These are phyloP conservation scores for Aspergillus sp. DNA, from an alignment of 2,329 filamentous ascomycete species.

Conservation along the genomic window DNA sequence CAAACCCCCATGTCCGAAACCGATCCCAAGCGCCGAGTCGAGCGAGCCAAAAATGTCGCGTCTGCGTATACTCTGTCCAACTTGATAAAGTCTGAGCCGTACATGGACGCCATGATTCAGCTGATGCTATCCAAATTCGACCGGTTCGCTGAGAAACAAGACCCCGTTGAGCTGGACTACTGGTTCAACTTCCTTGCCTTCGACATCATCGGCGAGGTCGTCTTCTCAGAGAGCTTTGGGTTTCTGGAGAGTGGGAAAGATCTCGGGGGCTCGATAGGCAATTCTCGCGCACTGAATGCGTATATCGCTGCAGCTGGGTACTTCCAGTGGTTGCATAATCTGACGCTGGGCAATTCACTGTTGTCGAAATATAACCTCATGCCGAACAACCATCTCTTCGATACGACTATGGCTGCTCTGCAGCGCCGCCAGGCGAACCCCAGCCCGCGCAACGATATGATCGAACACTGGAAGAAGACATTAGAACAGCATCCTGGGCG, in stretches of 20 bases:
- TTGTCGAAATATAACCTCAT: neutral
- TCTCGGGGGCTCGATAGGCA: slow-evolving; percentile 3
- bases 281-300: neutral
- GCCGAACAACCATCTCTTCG: neutral
- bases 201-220: slow-evolving; percentile 5
- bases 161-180: neutral
- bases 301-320: neutral
- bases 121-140: neutral
- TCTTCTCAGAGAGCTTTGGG: slow-evolving; percentile 5
- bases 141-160: neutral
- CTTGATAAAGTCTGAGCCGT: neutral
- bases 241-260: slow-evolving; percentile 2
- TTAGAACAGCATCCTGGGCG: neutral
- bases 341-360: neutral
- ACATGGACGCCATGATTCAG: neutral
- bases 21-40: neutral
- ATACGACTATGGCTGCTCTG: neutral
- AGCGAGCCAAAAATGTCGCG: slow-evolving; percentile 3
- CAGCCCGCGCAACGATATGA: neutral
- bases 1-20: slow-evolving; percentile 1
- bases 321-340: neutral
- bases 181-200: slow-evolving; percentile 12
- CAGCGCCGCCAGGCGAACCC: neutral
- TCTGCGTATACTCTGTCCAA: neutral
- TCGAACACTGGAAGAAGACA: slow-evolving; percentile 3